Evolutionary conservation across 1,284 basidiomycete species (phyloP).

Genomic region (Gastroboletus turbinatus): DNA sequence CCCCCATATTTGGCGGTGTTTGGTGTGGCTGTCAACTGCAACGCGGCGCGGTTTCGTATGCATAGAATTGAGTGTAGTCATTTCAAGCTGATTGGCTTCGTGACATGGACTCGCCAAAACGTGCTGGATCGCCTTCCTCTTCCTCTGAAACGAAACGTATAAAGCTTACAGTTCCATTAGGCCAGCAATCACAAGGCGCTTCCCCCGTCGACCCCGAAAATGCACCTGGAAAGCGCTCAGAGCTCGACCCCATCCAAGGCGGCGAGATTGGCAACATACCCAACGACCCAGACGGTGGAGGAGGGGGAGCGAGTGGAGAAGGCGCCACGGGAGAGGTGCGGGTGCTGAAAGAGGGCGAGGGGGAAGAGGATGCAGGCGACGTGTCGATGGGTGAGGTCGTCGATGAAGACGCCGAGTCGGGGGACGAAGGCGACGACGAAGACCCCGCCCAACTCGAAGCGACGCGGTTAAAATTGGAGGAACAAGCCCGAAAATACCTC

Average conservation of each 20-base stretch:
- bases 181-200: constrained; percentile 59
- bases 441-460: constrained; percentile 81
- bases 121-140: constrained; percentile 63
- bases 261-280: constrained; percentile 72
- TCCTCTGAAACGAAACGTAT: constrained; percentile 64
- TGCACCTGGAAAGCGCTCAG: constrained; percentile 71
- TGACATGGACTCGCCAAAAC: constrained; percentile 71
- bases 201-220: constrained; percentile 70
- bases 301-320: constrained; percentile 42
- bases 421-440: constrained; percentile 68
- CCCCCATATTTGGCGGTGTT: constrained; percentile 24
- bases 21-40: not conserved
- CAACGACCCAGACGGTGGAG: constrained; percentile 43
- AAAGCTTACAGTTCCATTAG: constrained; percentile 53
- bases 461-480: constrained; percentile 74
- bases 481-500: constrained; percentile 90
- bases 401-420: constrained; percentile 61
- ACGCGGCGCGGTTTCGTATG: too few relatives aligned
- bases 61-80: constrained; percentile 8
- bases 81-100: constrained; percentile 27
- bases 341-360: constrained; percentile 58
- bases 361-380: constrained; percentile 62
- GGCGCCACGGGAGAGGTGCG: constrained; percentile 43
- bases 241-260: constrained; percentile 70
- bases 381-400: constrained; percentile 75